Evolutionary conservation across 495 filamentous ascomycete genomes (phyloP), one percentile per base, ranked within the genome.

Genomic region (Aspergillus conjunctus): DNA sequence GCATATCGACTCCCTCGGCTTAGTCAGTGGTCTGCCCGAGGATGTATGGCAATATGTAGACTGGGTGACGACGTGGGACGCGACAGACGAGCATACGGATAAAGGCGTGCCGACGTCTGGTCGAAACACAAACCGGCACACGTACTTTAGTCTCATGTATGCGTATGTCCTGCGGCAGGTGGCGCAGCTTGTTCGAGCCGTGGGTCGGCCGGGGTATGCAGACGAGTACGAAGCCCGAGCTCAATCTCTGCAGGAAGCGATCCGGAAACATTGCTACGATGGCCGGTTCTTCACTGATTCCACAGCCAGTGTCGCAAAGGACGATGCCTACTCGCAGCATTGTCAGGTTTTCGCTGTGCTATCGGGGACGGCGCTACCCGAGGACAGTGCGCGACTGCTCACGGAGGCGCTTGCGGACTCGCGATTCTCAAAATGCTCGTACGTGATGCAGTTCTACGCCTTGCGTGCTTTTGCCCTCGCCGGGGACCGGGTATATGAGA

Each of bases 391-490:
- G 0, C 62, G 58, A 18, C 58, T 77, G 3, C 63, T 74, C 2
- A 60, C 51, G 1, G 60, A 67, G 39, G 63, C 64, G 0, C 66
- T 73, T 32, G 53, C 62, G 0, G 58, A 73, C 20, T 39, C 54
- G 0, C 66, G 58, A 0, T 76, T 76, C 58, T 68, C 72, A 0
- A 73, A 72, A 54, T 75, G 68, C 51, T 73, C 71, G 0, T 74
- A 75, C 33, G 68, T 73, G 68, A 78, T 78, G 75, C 66, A 63
- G 6, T 78, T 78, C 56, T 78, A 77, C 41, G 67, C 68, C 0
- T 63, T 78, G n/a, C 63, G 75, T 7, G 74, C 75, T 3, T 54
- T 74, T 33, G 56, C 71, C 0, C 15, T 66, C 8, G 70, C 68
- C 30, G 69, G 68, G 1, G 66, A 62, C 10, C 44, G 64, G 1